Percentiles rank a stretch among this genome's conserved stretches.
Conservation (phyloP, 1,284 basidiomycete species). For the Rhizoctonia solani region DNA sequence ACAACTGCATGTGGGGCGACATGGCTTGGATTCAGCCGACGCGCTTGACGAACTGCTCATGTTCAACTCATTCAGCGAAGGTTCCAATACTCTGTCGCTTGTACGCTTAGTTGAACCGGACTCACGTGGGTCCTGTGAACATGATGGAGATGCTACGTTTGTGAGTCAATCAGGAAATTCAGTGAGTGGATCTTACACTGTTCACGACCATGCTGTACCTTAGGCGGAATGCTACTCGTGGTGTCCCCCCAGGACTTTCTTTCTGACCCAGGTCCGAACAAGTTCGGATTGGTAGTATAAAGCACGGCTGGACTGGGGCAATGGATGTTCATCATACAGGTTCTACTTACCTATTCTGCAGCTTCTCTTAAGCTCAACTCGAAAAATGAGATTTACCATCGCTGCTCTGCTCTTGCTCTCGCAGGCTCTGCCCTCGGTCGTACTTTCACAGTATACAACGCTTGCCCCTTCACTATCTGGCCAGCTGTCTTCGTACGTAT, state of each 20-base stretch:
- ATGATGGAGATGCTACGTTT: not conserved
- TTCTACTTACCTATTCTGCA: not conserved
- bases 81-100: not conserved
- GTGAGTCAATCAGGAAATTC: not conserved
- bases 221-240: not conserved
- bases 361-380: too few relatives aligned
- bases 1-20: not conserved
- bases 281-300: slow-evolving; percentile 1
- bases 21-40: slow-evolving; percentile 8
- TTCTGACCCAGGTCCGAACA: too few relatives aligned
- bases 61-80: not conserved
- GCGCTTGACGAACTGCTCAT: slow-evolving; percentile 8
- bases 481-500: slow-evolving; percentile 38
- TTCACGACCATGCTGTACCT: not conserved
- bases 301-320: not conserved
- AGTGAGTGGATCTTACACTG: not conserved
- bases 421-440: slow-evolving; percentile 46
- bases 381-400: slow-evolving; percentile 25
- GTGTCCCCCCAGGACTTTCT: too few relatives aligned
- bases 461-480: too few relatives aligned
- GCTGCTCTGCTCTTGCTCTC: slow-evolving; percentile 41
- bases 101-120: not conserved
- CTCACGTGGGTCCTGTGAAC: not conserved
- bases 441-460: slow-evolving; percentile 49
- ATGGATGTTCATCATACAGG: not conserved